Evolutionary conservation across 2,329 filamentous ascomycete species (phyloP).

Genomic region (Diaporthe australafricana): DNA sequence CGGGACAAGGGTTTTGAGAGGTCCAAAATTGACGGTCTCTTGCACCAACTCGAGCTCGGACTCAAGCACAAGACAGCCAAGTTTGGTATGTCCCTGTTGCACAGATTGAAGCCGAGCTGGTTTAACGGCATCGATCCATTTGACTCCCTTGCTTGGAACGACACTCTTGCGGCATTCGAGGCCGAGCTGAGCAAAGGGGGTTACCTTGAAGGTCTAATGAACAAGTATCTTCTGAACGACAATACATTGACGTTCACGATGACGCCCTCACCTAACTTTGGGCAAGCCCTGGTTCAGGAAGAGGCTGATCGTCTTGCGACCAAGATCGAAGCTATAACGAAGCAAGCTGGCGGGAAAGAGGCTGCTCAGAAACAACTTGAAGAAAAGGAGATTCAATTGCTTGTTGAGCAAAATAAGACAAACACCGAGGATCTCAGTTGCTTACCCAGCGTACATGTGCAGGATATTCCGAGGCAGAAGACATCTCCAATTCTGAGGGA

Average conservation of each 20-base stretch:
- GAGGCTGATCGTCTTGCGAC: conserved; percentile 79
- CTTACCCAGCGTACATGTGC: conserved; percentile 87
- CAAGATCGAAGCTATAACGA: conserved; percentile 78
- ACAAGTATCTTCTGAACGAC: conserved; percentile 91
- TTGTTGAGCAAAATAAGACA: conserved; percentile 86
- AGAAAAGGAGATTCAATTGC: conserved; percentile 81
- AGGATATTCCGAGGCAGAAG: conserved; percentile 85
- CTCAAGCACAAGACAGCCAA: conserved; percentile 97
- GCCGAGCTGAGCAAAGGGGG: conserved; percentile 77
- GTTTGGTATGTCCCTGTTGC: conserved; percentile 92
- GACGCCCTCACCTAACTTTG: conserved; percentile 83
- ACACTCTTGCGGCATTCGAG: conserved; percentile 87
- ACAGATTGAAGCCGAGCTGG: conserved; percentile 90
- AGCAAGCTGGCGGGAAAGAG: conserved; percentile 76
- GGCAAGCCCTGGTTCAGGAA: conserved; percentile 78
- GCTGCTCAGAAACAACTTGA: conserved; percentile 79
- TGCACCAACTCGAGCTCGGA: conserved; percentile 93
- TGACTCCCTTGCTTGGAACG: conserved; percentile 90
- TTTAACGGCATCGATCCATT: conserved; percentile 96
- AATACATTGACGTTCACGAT: conserved; percentile 94
- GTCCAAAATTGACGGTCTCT: conserved; percentile 90
- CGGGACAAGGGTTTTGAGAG: conserved; percentile 84
- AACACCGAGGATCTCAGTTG: conserved; percentile 88
- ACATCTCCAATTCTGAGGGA: conserved; percentile 72
- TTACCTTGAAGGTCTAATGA: conserved; percentile 86